phyloP scores from a whole-genome alignment of 2,329 filamentous ascomycete genomes.

The Domatiomyces globalis region DNA sequence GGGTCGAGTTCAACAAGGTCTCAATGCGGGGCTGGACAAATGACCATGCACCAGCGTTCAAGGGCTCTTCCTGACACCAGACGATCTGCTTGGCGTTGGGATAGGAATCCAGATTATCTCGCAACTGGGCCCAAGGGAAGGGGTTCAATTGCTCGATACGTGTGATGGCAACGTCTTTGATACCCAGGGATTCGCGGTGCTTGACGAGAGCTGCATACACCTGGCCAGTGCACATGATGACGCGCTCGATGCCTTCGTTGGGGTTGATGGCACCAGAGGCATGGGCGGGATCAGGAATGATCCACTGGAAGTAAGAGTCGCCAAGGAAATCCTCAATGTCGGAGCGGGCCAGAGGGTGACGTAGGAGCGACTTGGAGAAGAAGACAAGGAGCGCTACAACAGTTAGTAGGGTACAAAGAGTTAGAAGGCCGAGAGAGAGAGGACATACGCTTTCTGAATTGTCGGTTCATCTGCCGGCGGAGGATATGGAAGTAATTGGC shows the following conservation, averaged over 20 bases:
- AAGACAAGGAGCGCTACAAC: conserved; percentile 72
- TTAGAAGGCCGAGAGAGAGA: not conserved
- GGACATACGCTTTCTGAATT: conserved; percentile 92
- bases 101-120: conserved; percentile 93
- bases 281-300: conserved; percentile 83
- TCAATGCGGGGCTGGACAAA: conserved; percentile 96
- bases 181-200: conserved; percentile 71
- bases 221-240: conserved; percentile 88
- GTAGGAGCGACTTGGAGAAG: conserved; percentile 94
- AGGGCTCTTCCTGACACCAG: conserved; percentile 93
- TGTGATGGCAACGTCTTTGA: conserved; percentile 85
- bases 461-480: conserved; percentile 93
- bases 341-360: conserved; percentile 84
- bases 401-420: conserved; percentile 12
- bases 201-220: conserved; percentile 84
- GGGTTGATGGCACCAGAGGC: conserved; percentile 53
- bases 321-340: conserved; percentile 80
- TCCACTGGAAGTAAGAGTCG: conserved; percentile 90
- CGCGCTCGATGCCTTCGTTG: conserved; percentile 78
- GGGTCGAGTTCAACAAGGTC: conserved; percentile 83
- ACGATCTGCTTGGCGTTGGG: conserved; percentile 96
- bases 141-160: conserved; percentile 96
- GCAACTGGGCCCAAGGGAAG: conserved; percentile 95
- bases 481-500: conserved; percentile 94
- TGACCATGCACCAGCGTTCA: conserved; percentile 93